phyloP scores from a whole-genome alignment of 352 stramenopile genomes.

The Phytophthora sp. region DNA sequence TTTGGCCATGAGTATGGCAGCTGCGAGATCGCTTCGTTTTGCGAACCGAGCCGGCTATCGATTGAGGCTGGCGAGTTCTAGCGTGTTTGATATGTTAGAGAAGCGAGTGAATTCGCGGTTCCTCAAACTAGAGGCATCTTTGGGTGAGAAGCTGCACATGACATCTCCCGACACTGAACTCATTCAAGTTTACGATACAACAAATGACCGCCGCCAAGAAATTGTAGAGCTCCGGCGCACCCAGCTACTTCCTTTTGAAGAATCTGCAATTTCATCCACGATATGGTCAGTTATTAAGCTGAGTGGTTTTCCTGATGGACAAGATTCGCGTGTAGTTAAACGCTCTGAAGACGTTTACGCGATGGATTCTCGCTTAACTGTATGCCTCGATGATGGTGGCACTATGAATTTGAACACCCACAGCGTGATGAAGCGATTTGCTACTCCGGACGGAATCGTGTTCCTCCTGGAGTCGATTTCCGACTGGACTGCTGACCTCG shows the following conservation, averaged over 20 bases:
- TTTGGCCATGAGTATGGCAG: neutral
- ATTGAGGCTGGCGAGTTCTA: neutral
- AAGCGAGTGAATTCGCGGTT: neutral
- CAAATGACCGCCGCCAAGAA: neutral
- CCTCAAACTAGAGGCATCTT: neutral
- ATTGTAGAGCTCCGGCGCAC: neutral
- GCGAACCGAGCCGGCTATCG: neutral
- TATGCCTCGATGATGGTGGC: neutral
- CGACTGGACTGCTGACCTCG: neutral
- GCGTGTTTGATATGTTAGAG: conserved; percentile 5
- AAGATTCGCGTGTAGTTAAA: neutral
- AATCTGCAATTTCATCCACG: neutral
- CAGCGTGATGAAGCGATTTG: conserved; percentile 9
- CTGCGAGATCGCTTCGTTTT: neutral
- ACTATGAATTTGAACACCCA: neutral
- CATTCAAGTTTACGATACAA: neutral
- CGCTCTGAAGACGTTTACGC: neutral
- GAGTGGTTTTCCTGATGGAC: neutral
- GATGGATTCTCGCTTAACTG: neutral
- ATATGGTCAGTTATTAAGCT: neutral
- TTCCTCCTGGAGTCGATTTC: conserved; percentile 1
- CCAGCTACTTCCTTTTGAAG: conserved; percentile 7
- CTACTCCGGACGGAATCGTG: neutral
- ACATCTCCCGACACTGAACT: neutral
- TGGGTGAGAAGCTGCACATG: neutral